Evolutionary conservation across 2,329 filamentous ascomycete genomes (phyloP).

Genomic region (Claviceps fusiformis): DNA sequence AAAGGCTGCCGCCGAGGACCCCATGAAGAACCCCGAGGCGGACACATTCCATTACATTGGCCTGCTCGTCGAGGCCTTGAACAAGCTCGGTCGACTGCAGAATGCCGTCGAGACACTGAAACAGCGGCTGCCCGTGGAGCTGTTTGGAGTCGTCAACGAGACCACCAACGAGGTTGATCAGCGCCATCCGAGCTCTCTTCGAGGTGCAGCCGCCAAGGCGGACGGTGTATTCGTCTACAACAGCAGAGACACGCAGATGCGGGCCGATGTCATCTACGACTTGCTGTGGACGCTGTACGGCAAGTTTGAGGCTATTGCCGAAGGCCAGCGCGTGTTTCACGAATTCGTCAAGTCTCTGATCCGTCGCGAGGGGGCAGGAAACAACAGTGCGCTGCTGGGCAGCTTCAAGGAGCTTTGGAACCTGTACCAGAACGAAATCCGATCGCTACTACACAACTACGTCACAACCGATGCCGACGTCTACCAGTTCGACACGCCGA

Average conservation of each 20-base stretch:
- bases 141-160: slow-evolving; percentile 88
- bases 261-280: slow-evolving; percentile 78
- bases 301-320: slow-evolving; percentile 93
- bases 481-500: slow-evolving; percentile 46
- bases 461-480: slow-evolving; percentile 80
- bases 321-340: slow-evolving; percentile 86
- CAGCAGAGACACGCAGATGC: slow-evolving; percentile 59
- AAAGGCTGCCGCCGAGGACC: slow-evolving; percentile 62
- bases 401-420: slow-evolving; percentile 98
- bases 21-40: slow-evolving; percentile 82
- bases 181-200: slow-evolving; percentile 71
- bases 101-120: slow-evolving; percentile 81
- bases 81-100: slow-evolving; percentile 77
- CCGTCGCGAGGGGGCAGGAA: slow-evolving; percentile 58
- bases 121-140: slow-evolving; percentile 81
- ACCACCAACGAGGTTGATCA: slow-evolving; percentile 90
- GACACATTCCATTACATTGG: slow-evolving; percentile 92
- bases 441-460: slow-evolving; percentile 88
- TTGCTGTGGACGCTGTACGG: slow-evolving; percentile 85
- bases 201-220: slow-evolving; percentile 38
- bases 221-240: slow-evolving; percentile 50
- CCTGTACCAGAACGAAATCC: slow-evolving; percentile 92
- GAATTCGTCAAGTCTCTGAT: slow-evolving; percentile 82
- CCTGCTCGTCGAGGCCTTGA: slow-evolving; percentile 74
- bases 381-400: slow-evolving; percentile 56